Conservation (phyloP, 257 asterid species). For the Striga asiatica region DNA sequence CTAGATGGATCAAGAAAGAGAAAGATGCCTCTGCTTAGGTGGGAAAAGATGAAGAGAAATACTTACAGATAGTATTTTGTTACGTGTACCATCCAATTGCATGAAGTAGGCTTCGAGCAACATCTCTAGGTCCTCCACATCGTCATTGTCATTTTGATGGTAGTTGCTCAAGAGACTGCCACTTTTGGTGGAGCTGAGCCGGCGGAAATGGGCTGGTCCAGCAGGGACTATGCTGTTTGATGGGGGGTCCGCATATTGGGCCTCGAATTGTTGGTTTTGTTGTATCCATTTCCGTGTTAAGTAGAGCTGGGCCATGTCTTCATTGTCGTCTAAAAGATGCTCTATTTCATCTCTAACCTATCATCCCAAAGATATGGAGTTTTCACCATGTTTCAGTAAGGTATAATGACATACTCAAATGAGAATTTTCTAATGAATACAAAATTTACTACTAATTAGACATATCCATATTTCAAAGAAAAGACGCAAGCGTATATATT, state of each 20-base stretch:
- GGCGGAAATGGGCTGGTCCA: conserved; percentile 39
- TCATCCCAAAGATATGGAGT: conserved; percentile 12
- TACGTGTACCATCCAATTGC: conserved; percentile 96
- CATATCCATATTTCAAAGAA: no score
- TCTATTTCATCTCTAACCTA: conserved; percentile 99
- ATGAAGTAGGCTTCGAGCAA: conserved; percentile 96
- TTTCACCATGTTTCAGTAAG: conserved; percentile 7
- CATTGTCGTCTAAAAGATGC: conserved; percentile 91
- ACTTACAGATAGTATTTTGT: conserved; percentile 93
- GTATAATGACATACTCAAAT: background rate
- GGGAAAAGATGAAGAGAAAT: conserved; percentile 5
- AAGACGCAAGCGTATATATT: no score
- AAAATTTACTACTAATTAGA: no score
- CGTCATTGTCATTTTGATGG: conserved; percentile 49
- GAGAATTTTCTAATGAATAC: no score
- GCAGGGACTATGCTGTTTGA: conserved; percentile 44
- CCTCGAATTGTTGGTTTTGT: conserved; percentile 68
- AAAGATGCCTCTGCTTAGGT: no score
- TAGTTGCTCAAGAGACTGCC: conserved; percentile 66
- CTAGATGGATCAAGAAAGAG: background rate
- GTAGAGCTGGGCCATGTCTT: conserved; percentile 91
- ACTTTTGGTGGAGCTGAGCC: conserved; percentile 63
- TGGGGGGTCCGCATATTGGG: conserved; percentile 49
- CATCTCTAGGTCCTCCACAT: conserved; percentile 98
- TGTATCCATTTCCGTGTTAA: conserved; percentile 82